Evolutionary conservation across 108 stramenopile genomes (phyloP).

Genomic region (Cyclostephanos tholiformis): DNA sequence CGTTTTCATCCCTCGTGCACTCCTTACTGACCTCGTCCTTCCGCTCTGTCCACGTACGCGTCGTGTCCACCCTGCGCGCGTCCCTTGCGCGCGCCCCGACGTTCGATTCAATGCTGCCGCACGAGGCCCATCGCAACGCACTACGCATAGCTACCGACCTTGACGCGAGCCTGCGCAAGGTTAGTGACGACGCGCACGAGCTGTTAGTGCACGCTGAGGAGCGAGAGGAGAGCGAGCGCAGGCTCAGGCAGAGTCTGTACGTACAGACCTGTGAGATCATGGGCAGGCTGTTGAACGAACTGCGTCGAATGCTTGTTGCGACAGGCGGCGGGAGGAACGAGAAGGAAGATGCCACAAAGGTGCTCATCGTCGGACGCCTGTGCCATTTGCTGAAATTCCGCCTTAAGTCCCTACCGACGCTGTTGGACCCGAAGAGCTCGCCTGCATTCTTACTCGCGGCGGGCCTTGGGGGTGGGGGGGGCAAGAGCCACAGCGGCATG

Average conservation of each 20-base stretch:
- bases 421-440: conserved; percentile 78
- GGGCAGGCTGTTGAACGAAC: conserved; percentile 82
- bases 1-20: conserved; percentile 86
- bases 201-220: conserved; percentile 90
- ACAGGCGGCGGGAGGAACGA: conserved; percentile 2
- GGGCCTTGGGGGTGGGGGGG: conserved; percentile 42
- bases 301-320: conserved; percentile 70
- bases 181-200: conserved; percentile 89
- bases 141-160: conserved; percentile 81
- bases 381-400: conserved; percentile 87
- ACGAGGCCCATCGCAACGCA: conserved; percentile 89
- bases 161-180: conserved; percentile 67
- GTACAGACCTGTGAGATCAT: conserved; percentile 93
- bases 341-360: conserved; percentile 69
- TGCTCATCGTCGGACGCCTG: conserved; percentile 81
- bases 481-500: conserved; percentile 62
- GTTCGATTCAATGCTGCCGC: conserved; percentile 67
- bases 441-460: conserved; percentile 62
- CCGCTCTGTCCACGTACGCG: conserved; percentile 79
- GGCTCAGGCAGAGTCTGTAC: conserved; percentile 80
- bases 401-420: conserved; percentile 69
- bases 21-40: conserved; percentile 81
- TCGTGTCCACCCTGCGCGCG: conserved; percentile 73
- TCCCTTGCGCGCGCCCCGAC: conserved; percentile 86
- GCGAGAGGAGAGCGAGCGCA: conserved; percentile 81